Conservation (phyloP, 2,329 filamentous ascomycete genomes). For the Talaromyces rugulosus region DNA sequence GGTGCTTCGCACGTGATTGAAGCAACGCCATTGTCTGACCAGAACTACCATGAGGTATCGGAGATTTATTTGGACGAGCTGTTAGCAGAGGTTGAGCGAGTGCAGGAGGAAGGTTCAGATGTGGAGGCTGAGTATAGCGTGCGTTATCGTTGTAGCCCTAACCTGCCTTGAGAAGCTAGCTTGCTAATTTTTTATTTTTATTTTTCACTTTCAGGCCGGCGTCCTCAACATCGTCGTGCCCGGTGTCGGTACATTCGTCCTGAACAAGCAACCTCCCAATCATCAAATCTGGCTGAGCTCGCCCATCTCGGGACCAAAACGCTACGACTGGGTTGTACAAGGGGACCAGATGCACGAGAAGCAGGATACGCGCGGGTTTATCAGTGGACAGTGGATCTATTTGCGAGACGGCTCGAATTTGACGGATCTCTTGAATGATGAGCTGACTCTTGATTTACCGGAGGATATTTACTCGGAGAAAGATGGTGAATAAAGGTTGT, state of each 20-base stretch:
- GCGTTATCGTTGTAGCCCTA: constrained; percentile 32
- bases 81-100: constrained; percentile 60
- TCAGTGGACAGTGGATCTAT: constrained; percentile 77
- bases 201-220: constrained; percentile 61
- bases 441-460: constrained; percentile 65
- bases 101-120: constrained; percentile 67
- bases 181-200: not conserved
- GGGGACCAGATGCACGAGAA: constrained; percentile 72
- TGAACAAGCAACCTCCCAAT: constrained; percentile 98
- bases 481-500: not conserved
- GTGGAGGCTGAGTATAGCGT: constrained; percentile 89
- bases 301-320: constrained; percentile 84
- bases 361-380: constrained; percentile 57
- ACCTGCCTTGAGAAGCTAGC: not conserved
- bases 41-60: constrained; percentile 71
- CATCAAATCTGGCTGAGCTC: constrained; percentile 97
- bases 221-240: constrained; percentile 74
- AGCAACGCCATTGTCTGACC: constrained; percentile 62
- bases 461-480: constrained; percentile 32
- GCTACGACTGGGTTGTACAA: constrained; percentile 80
- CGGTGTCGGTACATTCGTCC: constrained; percentile 73
- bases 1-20: constrained; percentile 41
- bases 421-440: constrained; percentile 66
- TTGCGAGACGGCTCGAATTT: constrained; percentile 75
- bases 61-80: constrained; percentile 68